Evolutionary conservation across 495 filamentous ascomycete genomes (phyloP).

Genomic region (Neurospora sublineolata): DNA sequence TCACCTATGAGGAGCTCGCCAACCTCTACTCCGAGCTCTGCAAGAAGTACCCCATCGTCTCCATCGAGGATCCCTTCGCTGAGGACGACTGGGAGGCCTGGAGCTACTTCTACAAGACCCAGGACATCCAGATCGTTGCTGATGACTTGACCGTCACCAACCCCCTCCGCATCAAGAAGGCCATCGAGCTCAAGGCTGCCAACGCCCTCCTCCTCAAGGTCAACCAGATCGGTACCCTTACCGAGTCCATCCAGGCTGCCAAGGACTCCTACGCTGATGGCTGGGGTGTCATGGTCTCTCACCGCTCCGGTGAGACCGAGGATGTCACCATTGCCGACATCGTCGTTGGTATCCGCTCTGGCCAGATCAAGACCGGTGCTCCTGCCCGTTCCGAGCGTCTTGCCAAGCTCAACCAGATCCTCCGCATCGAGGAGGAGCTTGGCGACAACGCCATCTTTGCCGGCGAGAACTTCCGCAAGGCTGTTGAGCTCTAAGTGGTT

Average conservation of each 20-base stretch:
- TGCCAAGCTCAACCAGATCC: conserved; percentile 99
- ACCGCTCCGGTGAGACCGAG: conserved; percentile 98
- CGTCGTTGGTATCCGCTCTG: conserved; percentile 86
- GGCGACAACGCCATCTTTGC: conserved; percentile 83
- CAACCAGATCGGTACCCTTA: conserved; percentile 99
- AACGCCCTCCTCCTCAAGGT: conserved; percentile 98
- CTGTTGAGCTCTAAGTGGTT: conserved; percentile 63
- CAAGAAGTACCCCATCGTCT: conserved; percentile 94
- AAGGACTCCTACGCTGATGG: conserved; percentile 95
- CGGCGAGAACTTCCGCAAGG: conserved; percentile 78
- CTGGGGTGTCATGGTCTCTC: conserved; percentile 99
- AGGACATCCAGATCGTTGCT: conserved; percentile 96
- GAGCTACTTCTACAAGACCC: conserved; percentile 99
- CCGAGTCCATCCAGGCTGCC: conserved; percentile 97
- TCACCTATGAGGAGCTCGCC: conserved; percentile 97
- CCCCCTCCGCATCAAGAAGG: conserved; percentile 97
- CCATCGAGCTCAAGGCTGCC: conserved; percentile 96
- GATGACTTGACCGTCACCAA: conserved; percentile 93
- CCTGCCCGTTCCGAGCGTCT: conserved; percentile 92
- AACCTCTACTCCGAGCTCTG: conserved; percentile 80
- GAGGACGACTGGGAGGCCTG: conserved; percentile 89
- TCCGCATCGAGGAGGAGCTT: conserved; percentile 99
- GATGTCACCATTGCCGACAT: conserved; percentile 99
- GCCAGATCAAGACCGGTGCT: conserved; percentile 99
- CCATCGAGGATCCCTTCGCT: conserved; percentile 60